A percentile compares a stretch with the other conserved stretches of the same genome.
phyloP scores from a whole-genome alignment of 2,329 filamentous ascomycete species.

The Coniochaeta hoffmannii region DNA sequence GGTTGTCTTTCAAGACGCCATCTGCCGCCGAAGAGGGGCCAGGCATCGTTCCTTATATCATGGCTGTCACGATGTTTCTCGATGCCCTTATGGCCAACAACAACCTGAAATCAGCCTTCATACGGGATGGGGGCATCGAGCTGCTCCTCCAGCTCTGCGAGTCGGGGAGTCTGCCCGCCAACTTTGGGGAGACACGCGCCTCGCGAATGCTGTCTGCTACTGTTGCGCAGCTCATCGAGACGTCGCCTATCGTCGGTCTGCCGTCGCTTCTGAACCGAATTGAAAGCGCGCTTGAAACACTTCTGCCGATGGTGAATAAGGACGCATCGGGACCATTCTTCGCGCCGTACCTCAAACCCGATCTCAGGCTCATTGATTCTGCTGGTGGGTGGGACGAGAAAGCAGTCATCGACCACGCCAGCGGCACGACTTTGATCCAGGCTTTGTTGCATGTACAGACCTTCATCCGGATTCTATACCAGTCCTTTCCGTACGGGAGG shows the following conservation, averaged over 20 bases:
- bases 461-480: conserved; percentile 66
- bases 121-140: conserved; percentile 74
- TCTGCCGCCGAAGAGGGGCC: conserved; percentile 13
- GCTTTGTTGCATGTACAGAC: conserved; percentile 70
- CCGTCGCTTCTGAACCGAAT: conserved; percentile 73
- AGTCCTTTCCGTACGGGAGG: conserved; percentile 66
- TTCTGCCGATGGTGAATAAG: conserved; percentile 57
- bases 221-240: conserved; percentile 71
- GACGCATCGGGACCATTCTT: conserved; percentile 60
- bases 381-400: conserved; percentile 26
- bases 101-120: conserved; percentile 64
- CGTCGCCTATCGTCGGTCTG: conserved; percentile 71
- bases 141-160: conserved; percentile 77
- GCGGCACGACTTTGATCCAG: conserved; percentile 73
- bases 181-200: conserved; percentile 60
- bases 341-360: conserved; percentile 51
- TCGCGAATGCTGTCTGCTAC: conserved; percentile 67
- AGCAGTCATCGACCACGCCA: conserved; percentile 34
- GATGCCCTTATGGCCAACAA: conserved; percentile 63
- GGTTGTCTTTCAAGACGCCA: conserved; percentile 13
- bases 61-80: conserved; percentile 70
- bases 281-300: conserved; percentile 58
- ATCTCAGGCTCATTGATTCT: conserved; percentile 24
- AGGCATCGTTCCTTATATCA: conserved; percentile 61
- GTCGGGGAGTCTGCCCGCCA: conserved; percentile 69